These are phyloP conservation scores for Plasmodium berghei DNA, from an alignment of 169 alveolate genomes.

Conservation along the genomic window DNA sequence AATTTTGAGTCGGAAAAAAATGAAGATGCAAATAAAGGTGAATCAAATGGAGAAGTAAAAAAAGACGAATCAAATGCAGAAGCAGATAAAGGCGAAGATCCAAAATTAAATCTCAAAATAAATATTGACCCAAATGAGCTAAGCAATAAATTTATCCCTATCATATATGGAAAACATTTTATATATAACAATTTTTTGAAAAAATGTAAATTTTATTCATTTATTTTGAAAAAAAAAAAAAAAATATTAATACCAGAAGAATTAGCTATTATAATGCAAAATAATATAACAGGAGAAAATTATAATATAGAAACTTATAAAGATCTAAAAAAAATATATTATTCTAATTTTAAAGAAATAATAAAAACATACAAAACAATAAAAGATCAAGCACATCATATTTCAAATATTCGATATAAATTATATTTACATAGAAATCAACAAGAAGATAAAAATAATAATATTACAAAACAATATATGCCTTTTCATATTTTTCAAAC, in stretches of 20 bases:
- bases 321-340: conserved; percentile 16
- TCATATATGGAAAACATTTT: conserved; percentile 52
- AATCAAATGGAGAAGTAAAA: neutral
- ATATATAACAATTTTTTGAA: conserved; percentile 14
- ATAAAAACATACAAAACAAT: conserved; percentile 2
- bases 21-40: neutral
- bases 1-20: neutral
- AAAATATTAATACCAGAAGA: conserved; percentile 40
- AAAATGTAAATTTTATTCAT: conserved; percentile 39
- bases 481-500: conserved; percentile 40
- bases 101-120: neutral
- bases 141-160: conserved; percentile 9
- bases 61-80: neutral
- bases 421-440: conserved; percentile 11
- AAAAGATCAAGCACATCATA: conserved; percentile 43
- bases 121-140: neutral
- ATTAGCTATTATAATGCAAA: conserved; percentile 19
- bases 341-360: conserved; percentile 10
- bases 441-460: neutral
- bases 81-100: neutral
- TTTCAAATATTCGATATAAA: conserved; percentile 28
- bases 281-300: conserved; percentile 3
- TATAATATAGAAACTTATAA: conserved; percentile 22
- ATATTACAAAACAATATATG: neutral
- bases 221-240: conserved; percentile 27